These are phyloP conservation scores for Carex parvula DNA, from an alignment of 176 grass and related monocot species.

Conservation along the genomic window DNA sequence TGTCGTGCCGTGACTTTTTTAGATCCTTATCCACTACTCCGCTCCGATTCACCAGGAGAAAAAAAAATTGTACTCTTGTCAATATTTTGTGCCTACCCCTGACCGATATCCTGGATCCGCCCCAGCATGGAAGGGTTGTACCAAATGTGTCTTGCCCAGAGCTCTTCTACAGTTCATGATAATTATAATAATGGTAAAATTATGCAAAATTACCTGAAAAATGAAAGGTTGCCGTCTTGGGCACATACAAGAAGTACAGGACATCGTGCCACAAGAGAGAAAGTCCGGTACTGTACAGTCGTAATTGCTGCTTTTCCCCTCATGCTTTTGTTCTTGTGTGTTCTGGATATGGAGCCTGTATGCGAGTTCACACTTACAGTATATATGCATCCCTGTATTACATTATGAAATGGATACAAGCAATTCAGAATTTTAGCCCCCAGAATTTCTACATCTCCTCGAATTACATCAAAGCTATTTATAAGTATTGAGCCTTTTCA, in stretches of 20 bases:
- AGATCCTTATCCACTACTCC: no score
- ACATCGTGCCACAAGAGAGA: slow-evolving; percentile 76
- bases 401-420: not conserved
- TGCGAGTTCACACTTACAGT: slow-evolving; percentile 77
- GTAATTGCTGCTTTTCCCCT: slow-evolving; percentile 72
- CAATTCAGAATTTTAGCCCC: not conserved
- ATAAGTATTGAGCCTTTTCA: not conserved
- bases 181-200: not conserved
- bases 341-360: slow-evolving; percentile 75
- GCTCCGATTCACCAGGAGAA: no score
- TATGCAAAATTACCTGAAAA: slow-evolving; percentile 62
- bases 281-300: slow-evolving; percentile 77
- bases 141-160: not conserved
- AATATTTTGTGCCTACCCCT: no score
- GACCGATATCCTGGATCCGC: no score
- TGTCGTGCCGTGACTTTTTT: no score
- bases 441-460: not conserved
- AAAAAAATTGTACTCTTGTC: no score
- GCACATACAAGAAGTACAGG: slow-evolving; percentile 86
- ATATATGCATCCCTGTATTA: slow-evolving; percentile 76
- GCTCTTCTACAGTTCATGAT: not conserved
- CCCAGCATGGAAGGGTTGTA: not conserved
- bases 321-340: slow-evolving; percentile 76
- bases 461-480: not conserved
- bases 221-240: slow-evolving; percentile 87